Conservation (phyloP, 1,284 basidiomycete genomes). For the Malassezia arunalokei region DNA sequence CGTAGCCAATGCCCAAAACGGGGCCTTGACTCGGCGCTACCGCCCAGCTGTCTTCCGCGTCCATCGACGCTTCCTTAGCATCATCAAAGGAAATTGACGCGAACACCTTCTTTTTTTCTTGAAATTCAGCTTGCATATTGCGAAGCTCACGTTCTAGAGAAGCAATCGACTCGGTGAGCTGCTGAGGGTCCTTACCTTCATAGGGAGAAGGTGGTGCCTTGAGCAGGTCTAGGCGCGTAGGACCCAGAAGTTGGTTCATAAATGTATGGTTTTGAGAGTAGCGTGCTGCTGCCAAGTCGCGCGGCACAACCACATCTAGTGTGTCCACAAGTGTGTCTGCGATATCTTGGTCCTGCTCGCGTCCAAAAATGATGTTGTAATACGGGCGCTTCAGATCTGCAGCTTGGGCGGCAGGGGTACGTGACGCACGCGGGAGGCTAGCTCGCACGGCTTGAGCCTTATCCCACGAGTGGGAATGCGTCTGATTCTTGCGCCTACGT, state of each 20-base stretch:
- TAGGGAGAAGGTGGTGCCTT: conserved; percentile 31
- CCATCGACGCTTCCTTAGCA: neutral
- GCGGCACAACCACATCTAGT: conserved; percentile 30
- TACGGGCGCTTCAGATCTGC: conserved; percentile 7
- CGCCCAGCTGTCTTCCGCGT: conserved; percentile 17
- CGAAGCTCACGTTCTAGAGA: conserved; percentile 17
- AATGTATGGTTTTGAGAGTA: conserved; percentile 41
- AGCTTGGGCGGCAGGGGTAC: neutral
- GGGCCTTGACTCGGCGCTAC: conserved; percentile 20
- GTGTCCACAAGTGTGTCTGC: conserved; percentile 24
- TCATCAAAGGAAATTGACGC: neutral
- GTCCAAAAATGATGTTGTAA: conserved; percentile 12
- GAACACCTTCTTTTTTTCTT: conserved; percentile 1
- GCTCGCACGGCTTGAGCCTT: conserved; percentile 4
- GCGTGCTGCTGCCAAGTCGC: conserved; percentile 36
- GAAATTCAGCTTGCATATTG: neutral
- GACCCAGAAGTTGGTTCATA: conserved; percentile 36
- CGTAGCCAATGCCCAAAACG: conserved; percentile 32
- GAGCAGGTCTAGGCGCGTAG: conserved; percentile 31
- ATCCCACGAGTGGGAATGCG: conserved; percentile 3
- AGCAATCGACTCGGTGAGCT: conserved; percentile 18
- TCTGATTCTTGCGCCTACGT: conserved; percentile 12
- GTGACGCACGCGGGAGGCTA: conserved; percentile 10
- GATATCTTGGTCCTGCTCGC: conserved; percentile 15
- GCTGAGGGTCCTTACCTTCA: conserved; percentile 15